Evolutionary conservation across 352 stramenopile species (phyloP).

Genomic region (Lagenidium giganteum): DNA sequence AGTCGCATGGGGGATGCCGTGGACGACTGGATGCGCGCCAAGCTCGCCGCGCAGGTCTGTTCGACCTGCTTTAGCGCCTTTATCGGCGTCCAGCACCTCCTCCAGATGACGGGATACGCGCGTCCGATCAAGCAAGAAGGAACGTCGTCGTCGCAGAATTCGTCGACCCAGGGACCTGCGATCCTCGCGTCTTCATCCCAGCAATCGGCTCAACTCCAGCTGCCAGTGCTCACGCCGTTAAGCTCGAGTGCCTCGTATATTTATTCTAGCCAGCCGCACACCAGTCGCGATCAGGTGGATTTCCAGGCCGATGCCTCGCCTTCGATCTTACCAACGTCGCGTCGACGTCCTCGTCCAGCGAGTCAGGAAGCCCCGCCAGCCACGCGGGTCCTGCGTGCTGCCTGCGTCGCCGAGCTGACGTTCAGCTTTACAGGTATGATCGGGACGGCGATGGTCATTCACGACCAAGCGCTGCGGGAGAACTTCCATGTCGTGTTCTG

Average conservation of each 20-base stretch:
- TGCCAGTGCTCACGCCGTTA: too few relatives aligned
- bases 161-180: too few relatives aligned
- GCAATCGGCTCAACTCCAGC: too few relatives aligned
- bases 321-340: too few relatives aligned
- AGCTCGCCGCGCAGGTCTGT: slow-evolving; percentile 60
- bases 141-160: too few relatives aligned
- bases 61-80: slow-evolving; percentile 66
- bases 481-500: slow-evolving; percentile 71
- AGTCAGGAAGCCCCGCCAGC: slow-evolving; percentile 36
- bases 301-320: too few relatives aligned
- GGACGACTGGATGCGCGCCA: slow-evolving; percentile 14
- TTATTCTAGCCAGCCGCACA: slow-evolving; percentile 3
- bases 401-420: slow-evolving; percentile 64
- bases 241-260: too few relatives aligned
- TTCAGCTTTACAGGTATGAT: slow-evolving; percentile 65
- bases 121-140: not conserved
- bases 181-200: too few relatives aligned
- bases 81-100: slow-evolving; percentile 52
- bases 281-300: slow-evolving; percentile 14
- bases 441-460: slow-evolving; percentile 48
- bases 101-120: slow-evolving; percentile 33
- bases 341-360: not conserved
- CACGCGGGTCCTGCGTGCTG: slow-evolving; percentile 58
- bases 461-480: slow-evolving; percentile 13
- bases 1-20: not conserved